Base-by-base conservation (phyloP, 306 rosid genomes). In the Vigna radiata region DNA sequence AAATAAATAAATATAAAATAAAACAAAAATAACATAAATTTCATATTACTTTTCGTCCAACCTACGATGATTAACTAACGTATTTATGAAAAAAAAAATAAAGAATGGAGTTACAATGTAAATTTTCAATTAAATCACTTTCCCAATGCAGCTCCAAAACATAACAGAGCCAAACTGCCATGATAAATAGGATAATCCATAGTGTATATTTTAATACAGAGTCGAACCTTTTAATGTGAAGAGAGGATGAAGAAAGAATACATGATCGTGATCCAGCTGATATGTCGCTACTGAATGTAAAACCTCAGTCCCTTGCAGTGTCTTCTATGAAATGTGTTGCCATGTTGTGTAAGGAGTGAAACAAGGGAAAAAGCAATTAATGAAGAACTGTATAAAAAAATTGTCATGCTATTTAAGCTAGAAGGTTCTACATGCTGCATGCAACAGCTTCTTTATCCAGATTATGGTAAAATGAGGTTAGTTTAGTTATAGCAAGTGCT, bases 401-500 rank as follows among this genome's bases (percentile, higher is more conserved):
- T 55, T 76, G 54, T 25, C 72, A 55, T 25, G 36, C 53, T 29
- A 75, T 58, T 58, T 54, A 65, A 66, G 80, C 80, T 19, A 72
- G 67, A 79, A 47, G 56, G 47, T 75, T 81, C 87, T 83, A 79
- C 10, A 59, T 46, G 75, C 71, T 79, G 76, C 93, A 90, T 39
- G 91, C 92, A 85, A 88, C 83, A 49, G 82, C 87, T 85, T 85
- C 91, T 72, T 80, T 85, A 73, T 68, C 72, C 47, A 46, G 47
- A 63, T n/a, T 68, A 56, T 73, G 79, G 79, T 88, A 85, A 78
- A 96, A 96, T 21, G 87, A 82, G 74, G 85, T 96, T 69, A 96
- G 76, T 83, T 88, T 92, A 16, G 89, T 92, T 64, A 92, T 81
- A 48, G 96, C 94, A 81, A 88, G 82, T 48, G 96, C 91, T 76